Conservation (phyloP, 2,329 filamentous ascomycete species). For the Capronia epimyces region DNA sequence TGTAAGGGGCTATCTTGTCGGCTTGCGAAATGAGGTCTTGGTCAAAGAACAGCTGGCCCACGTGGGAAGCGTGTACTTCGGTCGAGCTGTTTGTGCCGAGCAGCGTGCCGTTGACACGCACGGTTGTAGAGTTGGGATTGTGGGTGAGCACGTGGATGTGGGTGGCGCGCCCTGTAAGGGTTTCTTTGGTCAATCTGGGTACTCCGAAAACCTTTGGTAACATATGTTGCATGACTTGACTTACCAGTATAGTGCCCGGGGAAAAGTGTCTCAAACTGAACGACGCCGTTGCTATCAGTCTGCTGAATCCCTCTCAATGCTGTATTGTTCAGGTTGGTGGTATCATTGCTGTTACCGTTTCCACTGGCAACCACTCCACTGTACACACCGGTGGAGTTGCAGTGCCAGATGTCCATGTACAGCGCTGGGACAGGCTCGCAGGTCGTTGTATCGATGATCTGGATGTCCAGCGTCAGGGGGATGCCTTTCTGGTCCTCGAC, state of each 20-base stretch:
- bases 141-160: constrained; percentile 38
- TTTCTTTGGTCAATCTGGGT: background rate
- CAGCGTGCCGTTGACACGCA: constrained; percentile 35
- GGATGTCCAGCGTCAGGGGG: constrained; percentile 40
- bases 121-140: constrained; percentile 29
- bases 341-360: constrained; percentile 38
- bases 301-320: constrained; percentile 44
- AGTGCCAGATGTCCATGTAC: constrained; percentile 40
- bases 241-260: constrained; percentile 44
- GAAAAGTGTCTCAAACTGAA: constrained; percentile 41
- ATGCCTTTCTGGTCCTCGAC: constrained; percentile 36
- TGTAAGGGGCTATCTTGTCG: constrained; percentile 46
- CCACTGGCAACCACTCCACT: constrained; percentile 35
- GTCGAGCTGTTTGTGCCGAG: constrained; percentile 41
- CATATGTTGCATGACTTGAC: too few relatives aligned
- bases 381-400: constrained; percentile 41
- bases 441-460: constrained; percentile 39
- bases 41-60: constrained; percentile 62
- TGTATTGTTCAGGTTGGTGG: constrained; percentile 39
- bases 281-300: constrained; percentile 40
- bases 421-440: constrained; percentile 39
- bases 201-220: too few relatives aligned
- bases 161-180: constrained; percentile 28
- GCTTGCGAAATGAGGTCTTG: constrained; percentile 52
- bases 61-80: constrained; percentile 52